Percentiles rank a stretch among this genome's conserved stretches.
These are phyloP conservation scores for Phialophora expanda DNA, from an alignment of 2,329 filamentous ascomycete genomes.

Conservation along the genomic window DNA sequence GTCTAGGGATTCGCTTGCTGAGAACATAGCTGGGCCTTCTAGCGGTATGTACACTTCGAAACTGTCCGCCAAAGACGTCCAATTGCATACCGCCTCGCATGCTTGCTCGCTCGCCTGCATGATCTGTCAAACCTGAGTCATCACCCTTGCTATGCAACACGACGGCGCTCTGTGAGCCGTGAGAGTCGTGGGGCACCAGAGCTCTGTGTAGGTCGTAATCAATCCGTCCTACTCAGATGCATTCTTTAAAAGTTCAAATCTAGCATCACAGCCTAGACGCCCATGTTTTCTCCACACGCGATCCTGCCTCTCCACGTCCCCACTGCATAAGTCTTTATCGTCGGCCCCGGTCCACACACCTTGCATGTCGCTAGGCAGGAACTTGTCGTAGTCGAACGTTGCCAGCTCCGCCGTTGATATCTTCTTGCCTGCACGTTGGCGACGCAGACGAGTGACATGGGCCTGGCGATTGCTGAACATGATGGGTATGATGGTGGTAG, in stretches of 20 bases:
- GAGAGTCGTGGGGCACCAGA: no score
- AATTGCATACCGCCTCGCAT: no score
- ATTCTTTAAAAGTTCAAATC: conserved; percentile 12
- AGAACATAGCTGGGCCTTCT: no score
- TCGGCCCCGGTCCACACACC: conserved; percentile 57
- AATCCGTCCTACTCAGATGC: neutral
- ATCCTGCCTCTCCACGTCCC: conserved; percentile 44
- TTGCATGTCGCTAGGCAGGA: conserved; percentile 49
- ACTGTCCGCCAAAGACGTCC: no score
- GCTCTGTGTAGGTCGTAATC: neutral
- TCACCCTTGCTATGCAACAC: no score
- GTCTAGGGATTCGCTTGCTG: no score
- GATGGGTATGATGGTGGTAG: conserved; percentile 21
- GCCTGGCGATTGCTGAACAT: conserved; percentile 18
- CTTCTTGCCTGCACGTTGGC: conserved; percentile 22
- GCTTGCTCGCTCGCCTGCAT: no score
- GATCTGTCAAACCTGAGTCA: no score
- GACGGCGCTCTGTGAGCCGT: no score
- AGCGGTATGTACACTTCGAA: neutral
- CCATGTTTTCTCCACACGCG: conserved; percentile 54
- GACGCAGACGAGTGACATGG: neutral
- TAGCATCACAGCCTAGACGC: conserved; percentile 34
- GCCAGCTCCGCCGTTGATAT: conserved; percentile 41
- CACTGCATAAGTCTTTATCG: conserved; percentile 47
- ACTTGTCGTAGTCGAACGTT: conserved; percentile 39